Percentiles rank a stretch among this genome's conserved stretches.
Conservation (phyloP, 2,329 filamentous ascomycete species). For the Ceratocystis variospora region DNA sequence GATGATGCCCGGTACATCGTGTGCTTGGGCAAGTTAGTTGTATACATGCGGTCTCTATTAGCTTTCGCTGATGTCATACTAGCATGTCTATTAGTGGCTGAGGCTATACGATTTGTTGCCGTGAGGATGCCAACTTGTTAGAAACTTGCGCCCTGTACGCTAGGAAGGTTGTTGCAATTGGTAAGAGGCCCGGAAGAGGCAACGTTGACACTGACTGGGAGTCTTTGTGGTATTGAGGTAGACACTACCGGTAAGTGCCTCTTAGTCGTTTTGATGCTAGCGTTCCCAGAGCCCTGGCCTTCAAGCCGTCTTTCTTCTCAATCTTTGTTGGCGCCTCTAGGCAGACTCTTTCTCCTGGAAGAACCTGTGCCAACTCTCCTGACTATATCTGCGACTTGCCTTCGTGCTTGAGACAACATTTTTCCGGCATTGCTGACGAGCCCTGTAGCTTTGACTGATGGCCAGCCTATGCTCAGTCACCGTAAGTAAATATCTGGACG, state of each 20-base stretch:
- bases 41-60: background rate
- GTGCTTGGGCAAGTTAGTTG: background rate
- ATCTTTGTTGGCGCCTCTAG: no score
- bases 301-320: no score
- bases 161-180: constrained; percentile 48
- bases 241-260: constrained; percentile 54
- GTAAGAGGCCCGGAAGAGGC: constrained; percentile 48
- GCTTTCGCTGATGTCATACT: background rate
- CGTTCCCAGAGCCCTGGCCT: no score
- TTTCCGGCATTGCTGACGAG: no score
- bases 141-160: constrained; percentile 45
- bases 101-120: constrained; percentile 54
- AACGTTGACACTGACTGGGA: constrained; percentile 54
- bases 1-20: background rate
- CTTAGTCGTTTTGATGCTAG: constrained; percentile 29
- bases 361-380: no score
- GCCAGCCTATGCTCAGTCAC: no score
- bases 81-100: constrained; percentile 46
- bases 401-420: no score
- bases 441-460: no score
- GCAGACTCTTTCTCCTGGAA: no score
- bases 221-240: constrained; percentile 51
- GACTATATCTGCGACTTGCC: no score
- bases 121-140: constrained; percentile 37
- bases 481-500: no score